phyloP scores from a whole-genome alignment of 176 grass and related monocot species.

The Triticum timopheevii region DNA sequence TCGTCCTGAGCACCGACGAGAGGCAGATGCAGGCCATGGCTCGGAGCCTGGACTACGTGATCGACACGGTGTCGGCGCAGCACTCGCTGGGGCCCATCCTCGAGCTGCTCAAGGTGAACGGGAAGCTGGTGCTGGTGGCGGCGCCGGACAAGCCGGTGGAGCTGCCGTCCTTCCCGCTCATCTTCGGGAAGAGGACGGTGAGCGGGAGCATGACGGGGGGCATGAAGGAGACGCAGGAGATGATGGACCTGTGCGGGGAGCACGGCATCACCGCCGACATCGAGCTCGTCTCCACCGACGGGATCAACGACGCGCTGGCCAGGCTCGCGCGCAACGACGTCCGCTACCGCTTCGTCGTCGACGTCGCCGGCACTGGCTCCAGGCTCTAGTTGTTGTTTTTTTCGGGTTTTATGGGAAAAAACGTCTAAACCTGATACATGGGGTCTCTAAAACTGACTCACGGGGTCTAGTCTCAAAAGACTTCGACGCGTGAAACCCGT shows the following conservation, averaged over 20 bases:
- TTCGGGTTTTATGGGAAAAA: too few species aligned
- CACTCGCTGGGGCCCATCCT: slow-evolving; percentile 75
- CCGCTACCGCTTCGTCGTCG: slow-evolving; percentile 76
- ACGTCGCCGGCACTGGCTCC: slow-evolving; percentile 23
- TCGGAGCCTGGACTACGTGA: slow-evolving; percentile 65
- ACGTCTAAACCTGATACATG: too few species aligned
- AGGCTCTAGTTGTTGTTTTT: slow-evolving; percentile 18
- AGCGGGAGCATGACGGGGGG: slow-evolving; percentile 77
- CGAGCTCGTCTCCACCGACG: slow-evolving; percentile 53
- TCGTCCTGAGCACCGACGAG: slow-evolving; percentile 54
- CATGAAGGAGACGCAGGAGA: slow-evolving; percentile 88
- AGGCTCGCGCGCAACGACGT: slow-evolving; percentile 72
- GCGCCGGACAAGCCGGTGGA: slow-evolving; percentile 77
- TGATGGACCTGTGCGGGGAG: slow-evolving; percentile 67
- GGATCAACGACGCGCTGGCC: slow-evolving; percentile 60
- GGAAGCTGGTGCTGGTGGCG: slow-evolving; percentile 67
- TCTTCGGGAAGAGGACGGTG: slow-evolving; percentile 75
- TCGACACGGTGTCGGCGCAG: slow-evolving; percentile 68
- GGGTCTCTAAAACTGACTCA: too few species aligned
- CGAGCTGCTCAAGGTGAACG: slow-evolving; percentile 69
- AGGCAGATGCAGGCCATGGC: slow-evolving; percentile 46
- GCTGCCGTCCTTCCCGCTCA: slow-evolving; percentile 81
- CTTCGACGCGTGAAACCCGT: too few species aligned
- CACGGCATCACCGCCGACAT: slow-evolving; percentile 67
- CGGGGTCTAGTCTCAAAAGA: too few species aligned